A percentile compares a stretch with the other conserved stretches of the same genome.
Evolutionary conservation across 768 basidiomycete species (phyloP).

Genomic region (Kwoniella pini): DNA sequence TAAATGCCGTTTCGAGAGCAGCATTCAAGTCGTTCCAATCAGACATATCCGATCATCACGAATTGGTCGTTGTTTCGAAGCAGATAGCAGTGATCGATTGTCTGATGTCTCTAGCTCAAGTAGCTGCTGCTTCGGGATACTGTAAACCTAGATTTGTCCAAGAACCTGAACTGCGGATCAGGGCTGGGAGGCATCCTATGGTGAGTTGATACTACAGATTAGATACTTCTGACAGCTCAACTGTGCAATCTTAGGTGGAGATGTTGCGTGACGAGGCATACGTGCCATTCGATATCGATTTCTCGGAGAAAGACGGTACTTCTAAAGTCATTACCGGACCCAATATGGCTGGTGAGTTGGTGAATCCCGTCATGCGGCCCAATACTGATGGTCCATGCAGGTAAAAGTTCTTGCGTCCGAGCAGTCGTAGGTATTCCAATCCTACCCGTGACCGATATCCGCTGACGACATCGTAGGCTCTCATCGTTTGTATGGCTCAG

Average conservation of each 20-base stretch:
- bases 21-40: conserved; percentile 70
- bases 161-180: conserved; percentile 66
- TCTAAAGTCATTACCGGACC: conserved; percentile 57
- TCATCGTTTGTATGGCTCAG: conserved; percentile 65
- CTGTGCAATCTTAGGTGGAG: conserved; percentile 59
- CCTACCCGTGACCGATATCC: conserved; percentile 62
- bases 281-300: conserved; percentile 74
- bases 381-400: conserved; percentile 43
- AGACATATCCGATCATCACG: conserved; percentile 73
- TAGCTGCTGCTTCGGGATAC: conserved; percentile 74
- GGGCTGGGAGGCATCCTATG: conserved; percentile 90
- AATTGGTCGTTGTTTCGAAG: conserved; percentile 69
- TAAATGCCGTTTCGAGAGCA: conserved; percentile 60
- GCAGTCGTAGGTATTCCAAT: conserved; percentile 59
- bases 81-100: conserved; percentile 82
- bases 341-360: conserved; percentile 57
- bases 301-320: conserved; percentile 59
- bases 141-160: conserved; percentile 73
- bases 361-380: background rate
- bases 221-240: background rate
- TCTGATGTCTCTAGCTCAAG: conserved; percentile 75
- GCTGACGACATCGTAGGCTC: conserved; percentile 27
- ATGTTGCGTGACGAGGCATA: conserved; percentile 73
- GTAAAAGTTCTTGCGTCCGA: conserved; percentile 80
- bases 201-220: conserved; percentile 34